Base-by-base conservation (phyloP, 768 basidiomycete genomes). In the Pleurotus giganteus region DNA sequence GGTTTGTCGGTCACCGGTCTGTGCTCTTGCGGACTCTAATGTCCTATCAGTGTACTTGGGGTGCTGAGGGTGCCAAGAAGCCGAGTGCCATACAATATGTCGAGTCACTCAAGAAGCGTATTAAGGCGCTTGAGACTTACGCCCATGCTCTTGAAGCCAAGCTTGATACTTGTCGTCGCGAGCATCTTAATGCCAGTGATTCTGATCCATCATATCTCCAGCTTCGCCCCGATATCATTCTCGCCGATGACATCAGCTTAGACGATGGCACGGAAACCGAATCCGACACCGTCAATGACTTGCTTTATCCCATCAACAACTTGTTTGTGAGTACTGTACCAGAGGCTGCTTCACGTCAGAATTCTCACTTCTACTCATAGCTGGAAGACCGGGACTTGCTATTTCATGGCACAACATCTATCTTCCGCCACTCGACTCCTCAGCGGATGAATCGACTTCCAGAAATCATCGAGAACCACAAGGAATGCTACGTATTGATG, bases 11-110 rank as follows among this genome's bases (percentile, higher is more conserved):
- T 21, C 26, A 5, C 31, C 42, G 29, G 51, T 17, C 13, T 42
- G 8, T 7, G 37, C 45, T 23, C 17, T 23, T 26, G 19, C 23
- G 21, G 21, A 49, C 12, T n/a, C 37, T 50, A 34, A 27, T 27
- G 29, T 23, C 21, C n/a, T 6, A 15, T 34, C 36, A 79, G 78
- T 79, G 78, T 56, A 61, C 72, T 47, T 79, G 74, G 73, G 72
- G 71, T 21, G 69, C 73, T 58, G 74, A 75, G 47, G 69, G 64
- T 19, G 68, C 70, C 11, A 74, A 74, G 24, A 71, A 72, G 55
- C 73, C 72, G 32, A 71, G 74, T 42, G 77, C 74, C 11, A 76
- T 77, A 65, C 74, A 73, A 21, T 73, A 76, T 51, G 77, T 76
- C 51, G 74, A 79, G 59, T 71, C 76, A 3, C 68, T 78, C 66